phyloP scores from a whole-genome alignment of 352 stramenopile species.

The Peronospora farinosa region DNA sequence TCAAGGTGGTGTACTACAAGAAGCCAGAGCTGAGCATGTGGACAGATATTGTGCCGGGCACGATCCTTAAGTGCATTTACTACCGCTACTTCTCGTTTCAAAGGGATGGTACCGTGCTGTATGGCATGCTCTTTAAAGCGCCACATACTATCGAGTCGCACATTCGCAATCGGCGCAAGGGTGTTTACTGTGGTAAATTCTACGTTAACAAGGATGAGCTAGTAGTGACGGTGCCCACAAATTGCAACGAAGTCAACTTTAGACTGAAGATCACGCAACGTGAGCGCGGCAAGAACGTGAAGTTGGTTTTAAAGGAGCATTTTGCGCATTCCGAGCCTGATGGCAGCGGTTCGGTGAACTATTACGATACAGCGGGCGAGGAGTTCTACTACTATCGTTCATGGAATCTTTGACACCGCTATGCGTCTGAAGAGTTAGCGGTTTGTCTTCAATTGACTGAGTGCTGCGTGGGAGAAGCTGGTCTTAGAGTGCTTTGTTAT shows the following conservation, averaged over 20 bases:
- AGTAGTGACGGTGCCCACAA: constrained; percentile 62
- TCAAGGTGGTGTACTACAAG: constrained; percentile 79
- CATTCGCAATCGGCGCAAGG: constrained; percentile 32
- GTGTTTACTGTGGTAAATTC: constrained; percentile 51
- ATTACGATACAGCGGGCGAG: constrained; percentile 67
- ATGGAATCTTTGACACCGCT: constrained; percentile 48
- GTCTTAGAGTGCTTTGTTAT: constrained; percentile 3
- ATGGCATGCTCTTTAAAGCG: constrained; percentile 71
- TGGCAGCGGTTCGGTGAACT: constrained; percentile 53
- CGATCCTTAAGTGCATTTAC: constrained; percentile 77
- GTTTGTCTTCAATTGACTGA: constrained; percentile 2
- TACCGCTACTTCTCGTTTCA: constrained; percentile 83
- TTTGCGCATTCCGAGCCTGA: constrained; percentile 65
- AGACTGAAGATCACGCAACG: constrained; percentile 44
- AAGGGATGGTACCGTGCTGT: constrained; percentile 61
- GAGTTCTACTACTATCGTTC: constrained; percentile 75
- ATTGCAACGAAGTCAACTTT: constrained; percentile 70
- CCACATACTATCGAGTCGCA: constrained; percentile 47
- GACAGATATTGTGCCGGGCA: constrained; percentile 56
- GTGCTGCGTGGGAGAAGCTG: not conserved
- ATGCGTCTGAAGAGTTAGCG: constrained; percentile 1
- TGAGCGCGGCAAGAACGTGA: constrained; percentile 47
- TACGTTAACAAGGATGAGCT: constrained; percentile 57
- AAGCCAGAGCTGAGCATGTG: constrained; percentile 83
- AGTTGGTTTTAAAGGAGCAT: constrained; percentile 61